Evolutionary conservation across 73 alveolate genomes (phyloP).

Genomic region (Uronychia binucleata): DNA sequence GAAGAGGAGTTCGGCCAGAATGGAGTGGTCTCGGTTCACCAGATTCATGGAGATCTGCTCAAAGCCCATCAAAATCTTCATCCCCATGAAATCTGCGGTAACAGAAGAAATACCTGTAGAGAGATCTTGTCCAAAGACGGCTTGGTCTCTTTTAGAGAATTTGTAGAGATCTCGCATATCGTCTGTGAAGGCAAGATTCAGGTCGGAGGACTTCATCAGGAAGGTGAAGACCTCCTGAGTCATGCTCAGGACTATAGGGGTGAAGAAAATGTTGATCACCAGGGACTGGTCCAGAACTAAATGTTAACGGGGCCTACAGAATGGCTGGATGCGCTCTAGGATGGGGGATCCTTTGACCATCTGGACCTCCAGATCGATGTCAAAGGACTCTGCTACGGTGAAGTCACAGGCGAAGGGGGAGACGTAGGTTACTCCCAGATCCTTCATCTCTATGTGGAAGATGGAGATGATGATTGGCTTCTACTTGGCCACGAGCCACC

Average conservation of each 20-base stretch:
- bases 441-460: not conserved
- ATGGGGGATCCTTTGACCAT: not conserved
- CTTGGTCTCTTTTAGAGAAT: too few species aligned
- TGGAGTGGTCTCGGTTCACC: not conserved
- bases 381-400: not conserved
- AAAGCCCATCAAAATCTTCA: not conserved
- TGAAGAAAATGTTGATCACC: slow-evolving; percentile 16
- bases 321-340: not conserved
- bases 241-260: slow-evolving; percentile 21
- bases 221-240: slow-evolving; percentile 31
- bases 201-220: slow-evolving; percentile 40
- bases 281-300: slow-evolving; percentile 24
- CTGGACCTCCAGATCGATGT: not conserved
- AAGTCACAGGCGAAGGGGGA: not conserved
- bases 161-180: slow-evolving; percentile 13
- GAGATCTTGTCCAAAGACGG: too few species aligned
- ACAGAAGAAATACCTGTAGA: too few species aligned
- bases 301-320: too few species aligned
- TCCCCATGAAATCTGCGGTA: slow-evolving; percentile 2
- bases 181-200: slow-evolving; percentile 48
- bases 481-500: slow-evolving; percentile 7
- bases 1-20: not conserved
- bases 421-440: not conserved
- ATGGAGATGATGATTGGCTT: not conserved
- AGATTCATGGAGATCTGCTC: not conserved